Evolutionary conservation across 164 flowering plant species (phyloP), one percentile per base, ranked within the genome.

Genomic region (Dillenia suffruticosa): DNA sequence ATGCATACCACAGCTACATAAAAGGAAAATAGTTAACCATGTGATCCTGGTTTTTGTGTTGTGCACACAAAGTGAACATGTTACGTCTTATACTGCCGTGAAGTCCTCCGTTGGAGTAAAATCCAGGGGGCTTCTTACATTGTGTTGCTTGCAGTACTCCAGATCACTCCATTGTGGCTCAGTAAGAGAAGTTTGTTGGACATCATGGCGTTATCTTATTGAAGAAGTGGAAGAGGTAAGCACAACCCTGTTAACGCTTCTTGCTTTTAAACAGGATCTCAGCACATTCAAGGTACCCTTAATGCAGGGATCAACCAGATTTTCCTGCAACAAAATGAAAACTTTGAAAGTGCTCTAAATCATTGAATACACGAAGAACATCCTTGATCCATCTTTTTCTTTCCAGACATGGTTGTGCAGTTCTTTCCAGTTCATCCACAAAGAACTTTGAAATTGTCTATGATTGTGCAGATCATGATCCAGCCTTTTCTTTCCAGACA

Each of bases 171-270:
- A 94, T 15, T 83, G 81, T 3, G 92, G 79, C 68, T 88, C 99
- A 19, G 91, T 92, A 53, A 91, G 22, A 14, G 77, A 59, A 0
- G 65, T 67, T 0, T 92, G 81, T 49, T 85, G 88, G 40, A 91
- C 60, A 67, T 84, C 82, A n/a, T 74, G 79, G 71, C 89, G 77
- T 9, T 58, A 74, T 68, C 97, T 81, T 26, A 79, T 81, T 1
- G 99, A 63, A 12, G 96, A 76, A 14, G 97, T 84, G 12, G 97
- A 90, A 9, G 97, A 94, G 5, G 99, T 94, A 52, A 94, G 76
- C 44, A 91, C 83, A 9, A 94, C 97, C 12, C 97, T 90, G 63
- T 54, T 79, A 8, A 94, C 72, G n/a, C 62, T 73, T 1, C 90
- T 86, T 61, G 80, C 88, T 78, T 72, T 89, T 69, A 79, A 79